Evolutionary conservation across 148 eudicot species (phyloP).

Genomic region (Diospyros kaki): DNA sequence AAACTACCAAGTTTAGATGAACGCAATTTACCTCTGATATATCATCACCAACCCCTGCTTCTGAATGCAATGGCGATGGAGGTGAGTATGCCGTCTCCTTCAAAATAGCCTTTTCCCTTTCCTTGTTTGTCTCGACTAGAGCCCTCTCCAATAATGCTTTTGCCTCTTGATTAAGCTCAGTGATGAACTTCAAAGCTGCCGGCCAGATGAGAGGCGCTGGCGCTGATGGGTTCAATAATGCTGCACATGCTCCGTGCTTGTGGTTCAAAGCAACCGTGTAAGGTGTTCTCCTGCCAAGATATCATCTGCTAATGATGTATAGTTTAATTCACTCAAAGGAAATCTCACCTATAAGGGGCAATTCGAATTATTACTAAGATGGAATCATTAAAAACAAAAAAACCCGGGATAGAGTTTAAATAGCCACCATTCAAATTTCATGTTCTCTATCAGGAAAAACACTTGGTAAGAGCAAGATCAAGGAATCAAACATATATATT

Average conservation of each 20-base stretch:
- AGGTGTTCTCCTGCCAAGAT: conserved; percentile 25
- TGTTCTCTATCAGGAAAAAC: not conserved
- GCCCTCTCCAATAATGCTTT: conserved; percentile 32
- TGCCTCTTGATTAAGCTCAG: conserved; percentile 29
- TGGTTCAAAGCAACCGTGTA: conserved; percentile 31
- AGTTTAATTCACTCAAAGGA: too few relatives aligned
- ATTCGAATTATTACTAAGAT: too few relatives aligned
- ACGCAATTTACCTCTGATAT: conserved; percentile 11
- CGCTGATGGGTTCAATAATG: conserved; percentile 31
- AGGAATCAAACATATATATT: not conserved
- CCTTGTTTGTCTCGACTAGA: conserved; percentile 28
- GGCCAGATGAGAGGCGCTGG: conserved; percentile 37
- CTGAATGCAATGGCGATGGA: conserved; percentile 17
- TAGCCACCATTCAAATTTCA: not conserved
- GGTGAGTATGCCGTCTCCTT: conserved; percentile 25
- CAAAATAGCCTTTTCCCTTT: conserved; percentile 31
- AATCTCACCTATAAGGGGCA: too few relatives aligned
- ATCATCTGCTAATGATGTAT: not conserved
- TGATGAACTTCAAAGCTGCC: conserved; percentile 25
- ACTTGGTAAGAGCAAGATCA: not conserved
- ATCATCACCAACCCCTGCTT: conserved; percentile 5
- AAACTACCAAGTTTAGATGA: not conserved
- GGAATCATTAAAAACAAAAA: too few relatives aligned
- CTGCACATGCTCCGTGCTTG: conserved; percentile 29
- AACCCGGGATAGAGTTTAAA: too few relatives aligned